A percentile compares a stretch with the other conserved stretches of the same genome.
Evolutionary conservation across 805 yeast genomes (phyloP).

Genomic region (Saturnispora halmiae): DNA sequence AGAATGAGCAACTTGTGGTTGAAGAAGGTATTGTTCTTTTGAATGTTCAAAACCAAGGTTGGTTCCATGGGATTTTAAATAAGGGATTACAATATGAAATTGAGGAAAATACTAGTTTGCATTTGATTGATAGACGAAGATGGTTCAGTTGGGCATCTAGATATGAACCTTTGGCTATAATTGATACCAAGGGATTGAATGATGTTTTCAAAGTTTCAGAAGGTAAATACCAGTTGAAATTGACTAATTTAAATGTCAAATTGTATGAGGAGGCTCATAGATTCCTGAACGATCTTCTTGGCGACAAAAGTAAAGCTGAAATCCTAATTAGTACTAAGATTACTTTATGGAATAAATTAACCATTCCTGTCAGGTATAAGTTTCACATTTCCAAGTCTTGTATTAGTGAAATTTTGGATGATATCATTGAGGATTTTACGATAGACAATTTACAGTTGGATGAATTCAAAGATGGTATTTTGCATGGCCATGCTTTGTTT

Average conservation of each 20-base stretch:
- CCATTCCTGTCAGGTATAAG: constrained; percentile 4
- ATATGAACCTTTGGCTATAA: background rate
- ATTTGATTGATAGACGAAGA: background rate
- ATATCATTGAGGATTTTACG: background rate
- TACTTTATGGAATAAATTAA: background rate
- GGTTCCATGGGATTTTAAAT: background rate
- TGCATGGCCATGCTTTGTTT: constrained; percentile 4
- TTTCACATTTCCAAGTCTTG: background rate
- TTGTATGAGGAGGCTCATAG: constrained; percentile 2
- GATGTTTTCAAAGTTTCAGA: background rate
- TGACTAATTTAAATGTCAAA: background rate
- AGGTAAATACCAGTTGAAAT: background rate
- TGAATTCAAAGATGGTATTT: constrained; percentile 1
- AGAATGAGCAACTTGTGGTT: background rate
- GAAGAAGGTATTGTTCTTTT: background rate
- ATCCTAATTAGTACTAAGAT: background rate
- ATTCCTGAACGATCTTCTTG: constrained; percentile 4
- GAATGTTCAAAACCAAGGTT: background rate
- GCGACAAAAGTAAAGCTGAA: background rate
- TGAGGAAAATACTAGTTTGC: background rate
- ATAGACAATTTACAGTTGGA: background rate
- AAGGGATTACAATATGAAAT: constrained; percentile 4
- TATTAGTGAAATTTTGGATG: background rate
- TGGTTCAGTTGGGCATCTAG: background rate
- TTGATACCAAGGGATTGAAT: background rate